Evolutionary conservation across 768 basidiomycete genomes (phyloP), one percentile per base, ranked within the genome.

Genomic region (Rhizopogon vulgaris): DNA sequence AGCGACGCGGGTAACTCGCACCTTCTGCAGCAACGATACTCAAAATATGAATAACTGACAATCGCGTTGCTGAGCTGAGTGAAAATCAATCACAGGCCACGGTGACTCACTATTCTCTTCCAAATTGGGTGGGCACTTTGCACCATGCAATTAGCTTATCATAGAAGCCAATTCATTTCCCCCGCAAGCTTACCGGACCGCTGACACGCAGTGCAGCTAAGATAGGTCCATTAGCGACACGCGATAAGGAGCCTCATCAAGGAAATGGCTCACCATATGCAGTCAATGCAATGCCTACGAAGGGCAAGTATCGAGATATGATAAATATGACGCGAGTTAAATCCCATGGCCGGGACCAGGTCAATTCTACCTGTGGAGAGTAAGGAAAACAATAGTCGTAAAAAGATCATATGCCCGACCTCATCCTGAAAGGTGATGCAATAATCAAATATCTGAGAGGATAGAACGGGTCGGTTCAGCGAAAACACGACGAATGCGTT

Each of bases 221-320:
- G 45, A 46, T 22, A 34, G 2, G 32, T 4, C 5, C 22, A 18
- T 46, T 2, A 46, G 32, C 8, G 3, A 46, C 15, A 24, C 7
- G 1, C 14, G 18, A 34, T 39, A 57, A 41, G 18, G 52, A 39
- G 37, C 10, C 57, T 61, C 10, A 14, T 9, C 18, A 7, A 15
- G 5, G 15, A 30, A 15, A 18, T 25, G 28, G 37, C 54, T 48
- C 36, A 61, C 61, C 40, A 41, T 58, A 56, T 32, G 36, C 48
- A 25, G 54, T 51, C 41, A 64, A 25, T 6, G 14, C 54, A 30
- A 17, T 9, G 5, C 56, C 59, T 6, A 38, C 32, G 25, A 58
- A 61, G 3, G 61, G 60, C 9, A 64, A 25, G 48, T 64, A 62
- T 27, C 60, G 61, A 5, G 61, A 63, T 15, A 47, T 15, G 10